phyloP scores from a whole-genome alignment of 106 monocot species.

The Allium cepa region DNA sequence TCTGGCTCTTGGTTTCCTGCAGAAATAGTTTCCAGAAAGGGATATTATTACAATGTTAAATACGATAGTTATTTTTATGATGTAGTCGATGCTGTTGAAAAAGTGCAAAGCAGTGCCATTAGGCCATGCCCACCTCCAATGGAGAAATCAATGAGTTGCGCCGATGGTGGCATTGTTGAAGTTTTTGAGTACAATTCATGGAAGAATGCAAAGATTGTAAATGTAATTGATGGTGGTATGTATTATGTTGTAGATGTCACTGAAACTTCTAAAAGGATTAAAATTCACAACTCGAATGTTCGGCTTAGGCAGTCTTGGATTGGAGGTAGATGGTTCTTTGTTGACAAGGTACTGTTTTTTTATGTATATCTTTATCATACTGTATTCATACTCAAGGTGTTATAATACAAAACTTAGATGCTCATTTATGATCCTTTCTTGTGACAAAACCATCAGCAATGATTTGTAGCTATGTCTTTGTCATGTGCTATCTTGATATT shows the following conservation, averaged over 20 bases:
- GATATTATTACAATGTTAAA: constrained; percentile 21
- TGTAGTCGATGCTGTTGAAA: constrained; percentile 1
- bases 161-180: constrained; percentile 36
- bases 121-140: constrained; percentile 27
- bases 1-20: constrained; percentile 36
- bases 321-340: constrained; percentile 38
- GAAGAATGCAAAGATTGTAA: constrained; percentile 25
- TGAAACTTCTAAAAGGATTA: constrained; percentile 20
- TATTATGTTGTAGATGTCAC: constrained; percentile 24
- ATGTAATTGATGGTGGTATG: constrained; percentile 3
- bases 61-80: constrained; percentile 4
- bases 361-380: no score
- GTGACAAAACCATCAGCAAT: no score
- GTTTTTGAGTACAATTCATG: constrained; percentile 28
- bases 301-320: constrained; percentile 39
- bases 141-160: constrained; percentile 8
- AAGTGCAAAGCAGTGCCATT: constrained; percentile 27
- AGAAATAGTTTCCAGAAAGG: constrained; percentile 33
- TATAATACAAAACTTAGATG: no score
- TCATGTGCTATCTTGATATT: no score
- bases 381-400: no score
- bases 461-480: no score
- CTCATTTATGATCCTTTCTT: no score
- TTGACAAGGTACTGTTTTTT: constrained; percentile 28
- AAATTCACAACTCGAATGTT: constrained; percentile 19